Conservation (phyloP, 371 early-diverging fungal species). For the Saksenaea oblongispora region DNA sequence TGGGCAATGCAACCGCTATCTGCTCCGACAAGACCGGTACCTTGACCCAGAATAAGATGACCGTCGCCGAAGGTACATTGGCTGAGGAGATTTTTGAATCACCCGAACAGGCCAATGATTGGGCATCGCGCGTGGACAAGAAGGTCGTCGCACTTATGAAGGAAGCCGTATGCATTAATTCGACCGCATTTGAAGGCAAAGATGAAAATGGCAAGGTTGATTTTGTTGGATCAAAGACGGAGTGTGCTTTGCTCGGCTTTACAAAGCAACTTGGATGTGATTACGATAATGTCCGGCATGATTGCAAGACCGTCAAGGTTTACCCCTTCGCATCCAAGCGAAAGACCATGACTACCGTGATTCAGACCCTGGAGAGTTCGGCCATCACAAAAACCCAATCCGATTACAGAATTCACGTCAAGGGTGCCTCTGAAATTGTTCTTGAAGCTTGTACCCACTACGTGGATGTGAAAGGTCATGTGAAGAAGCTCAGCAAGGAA, state of each 20-base stretch:
- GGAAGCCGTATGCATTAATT: conserved; percentile 83
- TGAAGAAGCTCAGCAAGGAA: conserved; percentile 51
- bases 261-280: conserved; percentile 63
- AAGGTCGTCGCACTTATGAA: conserved; percentile 42
- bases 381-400: conserved; percentile 28
- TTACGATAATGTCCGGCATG: conserved; percentile 62
- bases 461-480: conserved; percentile 55
- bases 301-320: conserved; percentile 54
- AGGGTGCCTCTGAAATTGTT: conserved; percentile 90
- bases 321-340: conserved; percentile 84
- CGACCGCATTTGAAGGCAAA: conserved; percentile 85
- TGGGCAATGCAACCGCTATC: conserved; percentile 96
- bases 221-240: conserved; percentile 93
- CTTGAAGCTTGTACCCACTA: conserved; percentile 63
- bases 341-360: conserved; percentile 80
- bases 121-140: conserved; percentile 30
- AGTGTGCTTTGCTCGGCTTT: conserved; percentile 87
- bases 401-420: conserved; percentile 66
- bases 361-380: conserved; percentile 38
- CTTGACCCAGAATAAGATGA: conserved; percentile 95
- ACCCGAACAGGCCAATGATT: conserved; percentile 27
- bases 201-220: conserved; percentile 71
- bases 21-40: conserved; percentile 98
- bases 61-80: conserved; percentile 77
- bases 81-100: conserved; percentile 45